Base-by-base conservation (phyloP, 805 yeast species). In the Cyberlindnera subsufficiens region DNA sequence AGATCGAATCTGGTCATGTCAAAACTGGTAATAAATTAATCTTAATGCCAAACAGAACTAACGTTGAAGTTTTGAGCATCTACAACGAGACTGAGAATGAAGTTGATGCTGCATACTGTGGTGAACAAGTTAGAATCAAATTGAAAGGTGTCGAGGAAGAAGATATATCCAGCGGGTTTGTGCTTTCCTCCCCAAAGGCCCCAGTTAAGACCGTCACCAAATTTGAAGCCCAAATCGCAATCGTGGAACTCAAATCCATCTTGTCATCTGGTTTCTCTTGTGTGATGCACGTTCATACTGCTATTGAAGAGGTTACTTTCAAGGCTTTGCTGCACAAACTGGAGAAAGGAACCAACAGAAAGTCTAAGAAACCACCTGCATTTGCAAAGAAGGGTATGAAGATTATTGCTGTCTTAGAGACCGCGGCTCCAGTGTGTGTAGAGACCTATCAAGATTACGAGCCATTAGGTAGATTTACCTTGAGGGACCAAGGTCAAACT, bases 321-420 rank as follows among this genome's bases (percentile, higher is more conserved):
- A 74, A 82, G 40, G 80, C 81, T 58, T 75, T 93, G 64, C 74
- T 89, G 61, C 98, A 93, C 71, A 89, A 91, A 69, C 74, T 93
- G 58, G 96, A 93, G 67, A 91, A 86, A 73, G 97, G 96, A 50
- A 89, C 98, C 44, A 91, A 91, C 77, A 84, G 96, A 72, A 86
- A 81, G 67, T 86, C 96, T 47, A 93, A 89, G 77, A 89, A 86
- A 66, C 86, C 99, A 30, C 99, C 99, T 47, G 96, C 97, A 40
- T 93, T 89, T 66, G 99, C 98, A 51, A 93, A 91, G 70, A 86
- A 87, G 77, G 99, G 99, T 59, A 91, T 91, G 98, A 91, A 88
- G 80, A 79, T 93, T 56, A 90, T 93, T 64, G 99, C 97, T 30
- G 78, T 84, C 35, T 72, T 93, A 59, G 96, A 90, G 69, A 73